phyloP scores from a whole-genome alignment of 805 yeast genomes.

The Barnettozyma populi region DNA sequence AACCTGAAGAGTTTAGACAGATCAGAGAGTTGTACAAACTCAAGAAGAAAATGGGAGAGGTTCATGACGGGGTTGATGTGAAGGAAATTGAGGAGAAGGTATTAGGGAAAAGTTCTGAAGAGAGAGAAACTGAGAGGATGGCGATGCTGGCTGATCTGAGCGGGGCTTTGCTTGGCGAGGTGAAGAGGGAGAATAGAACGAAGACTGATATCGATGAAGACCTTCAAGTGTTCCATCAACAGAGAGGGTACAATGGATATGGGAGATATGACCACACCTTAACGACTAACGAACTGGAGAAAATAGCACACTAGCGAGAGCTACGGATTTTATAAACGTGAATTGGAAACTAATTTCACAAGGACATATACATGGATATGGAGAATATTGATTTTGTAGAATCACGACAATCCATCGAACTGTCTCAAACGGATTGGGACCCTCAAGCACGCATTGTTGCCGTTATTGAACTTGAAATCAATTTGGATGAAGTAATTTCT shows the following conservation, averaged over 20 bases:
- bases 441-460: slow-evolving; percentile 28
- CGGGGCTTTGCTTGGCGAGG: slow-evolving; percentile 12
- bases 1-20: slow-evolving; percentile 49
- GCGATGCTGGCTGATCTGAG: slow-evolving; percentile 14
- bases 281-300: slow-evolving; percentile 9
- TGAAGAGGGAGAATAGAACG: background rate
- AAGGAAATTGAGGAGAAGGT: background rate
- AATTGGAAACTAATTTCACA: background rate
- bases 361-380: background rate
- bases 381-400: background rate
- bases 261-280: slow-evolving; percentile 24
- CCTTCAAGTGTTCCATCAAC: slow-evolving; percentile 24
- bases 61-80: background rate
- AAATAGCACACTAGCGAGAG: background rate
- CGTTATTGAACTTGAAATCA: slow-evolving; percentile 32
- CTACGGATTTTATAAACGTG: slow-evolving; percentile 7
- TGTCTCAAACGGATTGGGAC: slow-evolving; percentile 35
- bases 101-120: background rate
- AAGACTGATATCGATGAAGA: slow-evolving; percentile 7
- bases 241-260: slow-evolving; percentile 26
- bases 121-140: slow-evolving; percentile 7
- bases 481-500: slow-evolving; percentile 52
- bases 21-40: slow-evolving; percentile 40
- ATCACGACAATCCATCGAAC: slow-evolving; percentile 16
- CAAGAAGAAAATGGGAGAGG: slow-evolving; percentile 29